A percentile compares a stretch with the other conserved stretches of the same genome.
phyloP scores from a whole-genome alignment of 345 rosid genomes.

The Streptanthus diversifolius region DNA sequence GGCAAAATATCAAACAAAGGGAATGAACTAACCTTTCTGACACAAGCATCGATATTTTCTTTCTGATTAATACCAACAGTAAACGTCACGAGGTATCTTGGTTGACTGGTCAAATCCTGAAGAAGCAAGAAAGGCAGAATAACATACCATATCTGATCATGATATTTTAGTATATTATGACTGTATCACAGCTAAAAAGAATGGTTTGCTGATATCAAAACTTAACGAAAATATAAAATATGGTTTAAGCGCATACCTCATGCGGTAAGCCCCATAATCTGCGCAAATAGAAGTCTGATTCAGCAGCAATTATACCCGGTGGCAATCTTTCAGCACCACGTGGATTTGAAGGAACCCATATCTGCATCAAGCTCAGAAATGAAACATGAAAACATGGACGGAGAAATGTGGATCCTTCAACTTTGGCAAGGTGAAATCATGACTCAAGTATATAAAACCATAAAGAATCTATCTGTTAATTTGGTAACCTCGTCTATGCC shows the following conservation, averaged over 20 bases:
- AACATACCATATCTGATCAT: background rate
- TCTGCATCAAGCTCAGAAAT: conserved; percentile 45
- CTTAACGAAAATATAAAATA: background rate
- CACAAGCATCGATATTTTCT: conserved; percentile 69
- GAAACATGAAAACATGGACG: conserved; percentile 25
- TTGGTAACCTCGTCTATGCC: background rate
- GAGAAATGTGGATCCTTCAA: background rate
- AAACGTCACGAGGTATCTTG: conserved; percentile 82
- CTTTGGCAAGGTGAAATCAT: background rate
- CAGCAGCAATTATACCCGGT: conserved; percentile 74
- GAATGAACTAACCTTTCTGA: conserved; percentile 68
- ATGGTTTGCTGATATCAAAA: background rate
- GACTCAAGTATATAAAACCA: background rate
- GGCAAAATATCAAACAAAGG: conserved; percentile 1
- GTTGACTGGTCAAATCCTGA: conserved; percentile 69
- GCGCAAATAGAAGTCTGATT: conserved; percentile 76
- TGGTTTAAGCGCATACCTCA: conserved; percentile 54
- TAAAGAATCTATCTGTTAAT: background rate
- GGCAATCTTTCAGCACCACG: conserved; percentile 92
- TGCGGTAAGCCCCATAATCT: conserved; percentile 91
- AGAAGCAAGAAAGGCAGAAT: conserved; percentile 15
- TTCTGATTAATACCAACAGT: conserved; percentile 85
- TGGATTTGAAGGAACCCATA: conserved; percentile 96
- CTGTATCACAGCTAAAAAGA: background rate
- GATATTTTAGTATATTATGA: conserved; percentile 12